Evolutionary conservation across 352 stramenopile genomes (phyloP), one percentile per base, ranked within the genome.

Genomic region (Globisporangium abappressorium): DNA sequence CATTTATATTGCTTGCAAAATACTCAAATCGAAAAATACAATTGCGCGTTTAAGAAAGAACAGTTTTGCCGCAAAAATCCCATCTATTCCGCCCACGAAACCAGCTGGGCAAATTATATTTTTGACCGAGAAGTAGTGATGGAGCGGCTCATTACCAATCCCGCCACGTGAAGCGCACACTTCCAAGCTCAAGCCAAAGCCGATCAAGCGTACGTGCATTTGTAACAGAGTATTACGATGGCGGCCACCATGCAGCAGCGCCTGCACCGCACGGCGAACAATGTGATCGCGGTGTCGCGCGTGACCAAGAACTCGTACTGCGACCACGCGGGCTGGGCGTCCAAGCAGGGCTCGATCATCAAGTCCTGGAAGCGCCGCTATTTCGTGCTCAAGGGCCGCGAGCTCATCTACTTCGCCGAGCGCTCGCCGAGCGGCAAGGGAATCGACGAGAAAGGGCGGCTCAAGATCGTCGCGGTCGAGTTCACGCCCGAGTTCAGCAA

Each of bases 311-410:
- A 71, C 69, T 82, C 74, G 63, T 93, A 93, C 76, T 93, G 85
- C 71, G 83, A 91, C 70, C 77, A 95, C 67, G 74, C 77, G 11
- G 86, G 88, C 28, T 95, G 88, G 88, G 84, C 80, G 41, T 79
- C 73, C 61, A 95, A 95, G 77, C 81, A 94, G 64, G 88, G 87
- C 57, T 81, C 79, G 62, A 91, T 92, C 65, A 86, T 94, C 70
- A 88, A 90, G 73, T 89, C 65, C 58, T 94, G 88, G 88, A 95
- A 95, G 67, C 79, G 79, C 61, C 84, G 88, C 11, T 95, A 91
- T 67, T 94, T 95, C 64, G 86, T 94, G 55, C 78, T 95, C 41
- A 90, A 92, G 57, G 86, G 76, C 14, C 65, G 77, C 24, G 82
- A 94, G 60, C 77, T 95, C 60, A 82, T 92, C 58, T 95, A 95